Base-by-base conservation (phyloP, 169 alveolate genomes). In the Besnoitia besnoiti region DNA sequence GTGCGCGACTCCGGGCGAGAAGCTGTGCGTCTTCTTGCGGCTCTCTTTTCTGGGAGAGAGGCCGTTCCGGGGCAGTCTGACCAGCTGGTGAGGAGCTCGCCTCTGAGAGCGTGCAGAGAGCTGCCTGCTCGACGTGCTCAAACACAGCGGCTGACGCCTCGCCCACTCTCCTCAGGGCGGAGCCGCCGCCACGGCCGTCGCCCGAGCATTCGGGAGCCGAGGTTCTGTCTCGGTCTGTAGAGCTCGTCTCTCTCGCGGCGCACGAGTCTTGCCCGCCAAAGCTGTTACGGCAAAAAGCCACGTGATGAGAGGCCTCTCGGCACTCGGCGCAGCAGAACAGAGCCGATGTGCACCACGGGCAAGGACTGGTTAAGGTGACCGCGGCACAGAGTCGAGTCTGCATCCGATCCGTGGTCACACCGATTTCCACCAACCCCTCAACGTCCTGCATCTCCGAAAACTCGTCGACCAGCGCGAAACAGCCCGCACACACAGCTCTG, bases 301-400 rank as follows among this genome's bases (percentile, higher is more conserved):
- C 80, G n/a, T 67, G 80, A 42, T 67, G 80, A 16, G 80, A 67
- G 44, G n/a, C 46, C 24, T 67, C 80, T n/a, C 80, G 19, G n/a
- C 80, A 67, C 46, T 35, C 46, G 30, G 3, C 24, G 44, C 80
- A 67, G 80, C 80, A 67, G 80, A 67, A 67, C 7, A 67, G 44
- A 67, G 44, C 80, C 8, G 80, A 30, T 1, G 39, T 67, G 80
- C 80, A 67, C 46, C 12, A 33, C 0, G 44, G 2, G n/a, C 80
- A 67, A 16, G 80, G 80, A 1, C 44, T 35, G 39, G 44, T 35
- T 7, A 67, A 42, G 24, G 39, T 35, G 47, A 67, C 44, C 21
- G 77, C 30, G 10, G 80, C 14, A 16, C 39, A 35, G 80, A 67
- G 44, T 21, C 42, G 39, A 16, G 14, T 33, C n/a, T 1, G 80